A percentile compares a stretch with the other conserved stretches of the same genome.
Evolutionary conservation across 2,329 filamentous ascomycete species (phyloP).

Genomic region (Aquanectria penicillioides): DNA sequence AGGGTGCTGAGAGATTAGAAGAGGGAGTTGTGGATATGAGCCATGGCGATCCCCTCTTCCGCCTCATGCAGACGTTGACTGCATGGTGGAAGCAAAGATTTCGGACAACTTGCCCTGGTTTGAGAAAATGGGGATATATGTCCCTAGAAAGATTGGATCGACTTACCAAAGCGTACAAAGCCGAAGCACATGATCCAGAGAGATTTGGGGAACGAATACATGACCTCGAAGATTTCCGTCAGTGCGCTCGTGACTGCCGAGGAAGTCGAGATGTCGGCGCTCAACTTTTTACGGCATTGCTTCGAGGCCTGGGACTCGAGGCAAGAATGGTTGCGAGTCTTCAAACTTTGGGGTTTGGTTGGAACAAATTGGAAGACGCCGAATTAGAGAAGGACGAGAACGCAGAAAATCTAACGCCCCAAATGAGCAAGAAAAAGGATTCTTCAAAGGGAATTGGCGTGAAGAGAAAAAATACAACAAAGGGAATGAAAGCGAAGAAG

Average conservation of each 20-base stretch:
- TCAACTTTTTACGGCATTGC: slow-evolving; percentile 87
- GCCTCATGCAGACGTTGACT: slow-evolving; percentile 78
- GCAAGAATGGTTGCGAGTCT: slow-evolving; percentile 85
- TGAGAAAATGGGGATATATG: slow-evolving; percentile 93
- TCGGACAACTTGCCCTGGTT: slow-evolving; percentile 76
- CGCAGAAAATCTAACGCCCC: neutral
- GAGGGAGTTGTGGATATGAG: slow-evolving; percentile 80
- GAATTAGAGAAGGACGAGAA: slow-evolving; percentile 57
- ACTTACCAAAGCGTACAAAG: slow-evolving; percentile 76
- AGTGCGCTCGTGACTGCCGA: slow-evolving; percentile 73
- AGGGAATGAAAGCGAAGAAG: slow-evolving; percentile 14
- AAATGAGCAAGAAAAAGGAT: slow-evolving; percentile 23
- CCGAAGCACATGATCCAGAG: slow-evolving; percentile 68
- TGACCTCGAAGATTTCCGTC: slow-evolving; percentile 74
- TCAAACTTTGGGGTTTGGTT: slow-evolving; percentile 89
- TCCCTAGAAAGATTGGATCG: slow-evolving; percentile 77
- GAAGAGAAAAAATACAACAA: slow-evolving; percentile 27
- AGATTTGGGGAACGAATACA: slow-evolving; percentile 81
- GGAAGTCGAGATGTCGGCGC: slow-evolving; percentile 90
- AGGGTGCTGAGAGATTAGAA: slow-evolving; percentile 74
- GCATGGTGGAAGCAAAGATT: slow-evolving; percentile 92
- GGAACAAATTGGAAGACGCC: slow-evolving; percentile 87
- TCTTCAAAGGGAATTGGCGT: too few relatives aligned
- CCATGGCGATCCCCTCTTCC: slow-evolving; percentile 81
- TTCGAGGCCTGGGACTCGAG: slow-evolving; percentile 84